These are phyloP conservation scores for Agaricus subrufescens DNA, from an alignment of 768 basidiomycete species.

Conservation along the genomic window DNA sequence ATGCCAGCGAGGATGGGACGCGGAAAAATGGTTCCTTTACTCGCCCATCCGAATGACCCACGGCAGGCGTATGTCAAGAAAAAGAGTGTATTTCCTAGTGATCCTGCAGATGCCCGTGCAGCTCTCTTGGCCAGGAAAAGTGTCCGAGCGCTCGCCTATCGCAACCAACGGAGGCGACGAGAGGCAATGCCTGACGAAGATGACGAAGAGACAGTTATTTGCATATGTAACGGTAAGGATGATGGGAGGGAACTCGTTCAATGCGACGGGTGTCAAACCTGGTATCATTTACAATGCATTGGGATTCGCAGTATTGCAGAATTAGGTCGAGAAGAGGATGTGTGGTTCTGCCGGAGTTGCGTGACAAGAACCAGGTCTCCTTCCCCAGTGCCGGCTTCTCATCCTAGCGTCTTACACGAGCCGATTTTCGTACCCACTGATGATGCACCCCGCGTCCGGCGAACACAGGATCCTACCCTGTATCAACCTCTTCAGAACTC, in stretches of 20 bases:
- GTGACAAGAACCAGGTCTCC: slow-evolving; percentile 38
- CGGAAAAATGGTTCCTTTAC: slow-evolving; percentile 59
- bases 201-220: slow-evolving; percentile 49
- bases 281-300: slow-evolving; percentile 82
- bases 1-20: slow-evolving; percentile 36
- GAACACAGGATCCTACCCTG: slow-evolving; percentile 52
- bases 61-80: slow-evolving; percentile 16
- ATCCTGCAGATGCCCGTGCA: slow-evolving; percentile 73
- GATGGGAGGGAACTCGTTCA: slow-evolving; percentile 78
- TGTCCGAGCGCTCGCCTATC: slow-evolving; percentile 55
- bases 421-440: slow-evolving; percentile 71
- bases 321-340: slow-evolving; percentile 72
- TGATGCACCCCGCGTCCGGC: slow-evolving; percentile 36
- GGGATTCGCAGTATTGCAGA: slow-evolving; percentile 62
- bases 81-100: slow-evolving; percentile 45
- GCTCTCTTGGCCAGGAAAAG: slow-evolving; percentile 71
- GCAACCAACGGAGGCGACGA: slow-evolving; percentile 38
- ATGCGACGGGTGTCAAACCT: slow-evolving; percentile 74
- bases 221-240: slow-evolving; percentile 62
- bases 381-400: slow-evolving; percentile 29
- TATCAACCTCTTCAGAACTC: slow-evolving; percentile 58
- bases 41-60: slow-evolving; percentile 32
- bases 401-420: slow-evolving; percentile 34
- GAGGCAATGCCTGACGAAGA: slow-evolving; percentile 26
- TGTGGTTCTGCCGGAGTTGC: slow-evolving; percentile 71